Base-by-base conservation (phyloP, 2,329 filamentous ascomycete species). In the Colletotrichum limetticola region DNA sequence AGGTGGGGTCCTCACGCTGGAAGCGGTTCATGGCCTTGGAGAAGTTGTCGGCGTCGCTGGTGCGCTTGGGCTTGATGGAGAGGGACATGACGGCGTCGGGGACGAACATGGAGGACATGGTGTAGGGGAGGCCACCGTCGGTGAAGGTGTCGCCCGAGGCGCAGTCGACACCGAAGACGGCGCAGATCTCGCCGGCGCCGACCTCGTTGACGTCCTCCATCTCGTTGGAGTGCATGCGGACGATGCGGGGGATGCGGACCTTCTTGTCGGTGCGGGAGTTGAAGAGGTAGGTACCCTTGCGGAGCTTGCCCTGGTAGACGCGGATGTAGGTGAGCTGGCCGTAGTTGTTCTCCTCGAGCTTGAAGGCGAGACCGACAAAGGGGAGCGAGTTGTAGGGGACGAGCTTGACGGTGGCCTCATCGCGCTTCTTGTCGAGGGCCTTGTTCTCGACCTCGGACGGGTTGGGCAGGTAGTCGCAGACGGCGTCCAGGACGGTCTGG, bases 211-310 rank as follows among this genome's bases (percentile, higher is more conserved):
- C 95, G 80, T 99, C 97, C 83, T 99, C 97, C 96, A 99, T 98
- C 81, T 99, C 97, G 81, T 98, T 98, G 58, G 95, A 98, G 87
- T 99, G 97, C 97, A 99, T 99, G 75, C 97, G 95, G 75, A 99
- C 97, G 79, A 99, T 98, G 80, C 96, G 94, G 24, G 97, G 97
- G 71, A 99, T 93, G 84, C 97, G 95, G 81, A 99, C 93, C 87
- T 96, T 98, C 89, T 98, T 98, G 83, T 96, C 94, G 76, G 91
- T 97, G 78, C 95, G 92, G 9, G 95, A 95, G 84, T 98, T 99
- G 90, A 93, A 98, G 68, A 99, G 91, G 81, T 95, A 95, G 80
- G 93, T 90, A 62, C 95, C 94, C 88, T 98, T 98, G 82, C 88
- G 93, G 73, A 99, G 87, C 26, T 92, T 92, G 77, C 97, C 97